Conservation (phyloP, 2,329 filamentous ascomycete genomes). For the Elsinoe necatrix region DNA sequence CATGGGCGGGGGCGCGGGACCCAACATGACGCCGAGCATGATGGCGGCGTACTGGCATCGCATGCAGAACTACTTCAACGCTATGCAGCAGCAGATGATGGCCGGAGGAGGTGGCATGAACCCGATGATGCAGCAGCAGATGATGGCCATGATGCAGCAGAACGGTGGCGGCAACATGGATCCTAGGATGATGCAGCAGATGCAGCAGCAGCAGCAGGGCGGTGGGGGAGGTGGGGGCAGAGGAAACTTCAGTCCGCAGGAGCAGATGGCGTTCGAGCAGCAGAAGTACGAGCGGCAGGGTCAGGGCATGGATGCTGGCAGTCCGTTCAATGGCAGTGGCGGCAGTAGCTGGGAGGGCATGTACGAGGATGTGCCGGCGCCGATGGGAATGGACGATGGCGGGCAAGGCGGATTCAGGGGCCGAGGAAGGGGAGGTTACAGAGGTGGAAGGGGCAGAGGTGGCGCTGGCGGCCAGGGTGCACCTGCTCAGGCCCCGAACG, state of each 20-base stretch:
- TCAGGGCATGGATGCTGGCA: slow-evolving; percentile 39
- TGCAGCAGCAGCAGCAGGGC: slow-evolving; percentile 61
- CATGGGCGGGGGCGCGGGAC: slow-evolving; percentile 29
- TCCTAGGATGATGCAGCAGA: slow-evolving; percentile 66
- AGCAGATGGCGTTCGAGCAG: slow-evolving; percentile 68
- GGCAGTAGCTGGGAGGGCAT: slow-evolving; percentile 84
- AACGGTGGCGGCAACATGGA: slow-evolving; percentile 47
- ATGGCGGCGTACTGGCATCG: slow-evolving; percentile 98
- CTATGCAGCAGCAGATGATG: slow-evolving; percentile 76
- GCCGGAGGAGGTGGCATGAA: slow-evolving; percentile 43
- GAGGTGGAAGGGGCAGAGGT: slow-evolving; percentile 32
- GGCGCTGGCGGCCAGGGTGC: slow-evolving; percentile 28
- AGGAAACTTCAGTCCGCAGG: slow-evolving; percentile 57
- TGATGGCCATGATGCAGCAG: slow-evolving; percentile 41
- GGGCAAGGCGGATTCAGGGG: slow-evolving; percentile 31
- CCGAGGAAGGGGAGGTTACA: slow-evolving; percentile 35
- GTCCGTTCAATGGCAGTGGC: slow-evolving; percentile 27
- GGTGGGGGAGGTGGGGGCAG: slow-evolving; percentile 25
- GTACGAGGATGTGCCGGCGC: slow-evolving; percentile 92
- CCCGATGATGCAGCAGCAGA: slow-evolving; percentile 51
- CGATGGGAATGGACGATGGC: slow-evolving; percentile 46
- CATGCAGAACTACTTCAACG: slow-evolving; percentile 93
- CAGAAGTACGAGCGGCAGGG: slow-evolving; percentile 69
- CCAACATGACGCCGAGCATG: slow-evolving; percentile 85
- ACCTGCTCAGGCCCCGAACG: slow-evolving; percentile 33